Evolutionary conservation across 352 stramenopile genomes (phyloP).

Genomic region (Phytopythium boreale): DNA sequence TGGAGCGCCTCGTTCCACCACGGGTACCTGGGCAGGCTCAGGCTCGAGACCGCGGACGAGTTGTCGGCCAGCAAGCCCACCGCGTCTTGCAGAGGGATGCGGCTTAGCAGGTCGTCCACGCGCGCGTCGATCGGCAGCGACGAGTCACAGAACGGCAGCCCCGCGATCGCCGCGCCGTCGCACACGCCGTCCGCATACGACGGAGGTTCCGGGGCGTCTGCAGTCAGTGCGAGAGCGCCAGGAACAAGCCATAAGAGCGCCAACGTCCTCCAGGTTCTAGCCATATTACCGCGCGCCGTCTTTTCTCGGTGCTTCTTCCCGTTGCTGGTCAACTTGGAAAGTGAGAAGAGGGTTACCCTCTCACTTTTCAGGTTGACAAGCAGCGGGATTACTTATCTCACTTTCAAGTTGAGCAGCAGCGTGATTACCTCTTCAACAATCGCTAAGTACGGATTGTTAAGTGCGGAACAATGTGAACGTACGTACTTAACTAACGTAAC

Average conservation of each 20-base stretch:
- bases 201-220: neutral
- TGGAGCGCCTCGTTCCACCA: slow-evolving; percentile 92
- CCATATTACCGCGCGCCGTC: neutral
- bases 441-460: no score
- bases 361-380: no score
- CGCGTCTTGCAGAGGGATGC: slow-evolving; percentile 67
- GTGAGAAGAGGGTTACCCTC: neutral
- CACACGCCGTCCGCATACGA: slow-evolving; percentile 52
- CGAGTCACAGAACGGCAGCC: slow-evolving; percentile 68
- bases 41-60: slow-evolving; percentile 21
- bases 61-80: slow-evolving; percentile 69
- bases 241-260: slow-evolving; percentile 4
- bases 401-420: no score
- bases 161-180: slow-evolving; percentile 34
- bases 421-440: no score
- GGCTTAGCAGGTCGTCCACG: slow-evolving; percentile 61
- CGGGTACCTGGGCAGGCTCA: slow-evolving; percentile 65
- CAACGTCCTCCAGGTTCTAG: neutral
- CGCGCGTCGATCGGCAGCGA: slow-evolving; percentile 45
- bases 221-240: neutral
- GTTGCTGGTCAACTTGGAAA: slow-evolving; percentile 12
- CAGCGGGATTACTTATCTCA: no score
- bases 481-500: no score
- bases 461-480: no score
- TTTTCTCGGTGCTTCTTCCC: neutral